Conservation (phyloP, 2,329 filamentous ascomycete genomes). For the Ophiosphaerella korrae region DNA sequence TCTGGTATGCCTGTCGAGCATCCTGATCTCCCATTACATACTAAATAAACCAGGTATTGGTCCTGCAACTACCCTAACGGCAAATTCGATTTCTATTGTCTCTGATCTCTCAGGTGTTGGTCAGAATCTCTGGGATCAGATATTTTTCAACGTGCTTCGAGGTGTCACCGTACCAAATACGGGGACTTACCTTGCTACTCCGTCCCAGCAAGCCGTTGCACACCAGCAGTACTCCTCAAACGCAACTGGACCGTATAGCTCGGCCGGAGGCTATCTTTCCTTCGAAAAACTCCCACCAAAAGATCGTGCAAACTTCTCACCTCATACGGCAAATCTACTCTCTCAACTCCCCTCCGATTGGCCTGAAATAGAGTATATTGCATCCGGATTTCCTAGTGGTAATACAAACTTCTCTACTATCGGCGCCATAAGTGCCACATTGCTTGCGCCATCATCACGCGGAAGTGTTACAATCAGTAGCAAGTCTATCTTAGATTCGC, state of each 20-base stretch:
- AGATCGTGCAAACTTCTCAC: slow-evolving; percentile 12
- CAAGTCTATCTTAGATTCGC: slow-evolving; percentile 30
- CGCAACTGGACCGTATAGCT: slow-evolving; percentile 18
- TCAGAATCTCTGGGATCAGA: slow-evolving; percentile 32
- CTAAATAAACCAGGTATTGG: slow-evolving; percentile 43
- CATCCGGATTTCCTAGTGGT: background rate
- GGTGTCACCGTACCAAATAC: slow-evolving; percentile 23
- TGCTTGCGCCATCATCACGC: slow-evolving; percentile 23
- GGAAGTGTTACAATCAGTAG: slow-evolving; percentile 41
- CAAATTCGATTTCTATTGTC: slow-evolving; percentile 23
- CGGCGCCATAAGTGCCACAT: background rate
- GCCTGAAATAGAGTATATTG: slow-evolving; percentile 37
- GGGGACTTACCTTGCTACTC: slow-evolving; percentile 22
- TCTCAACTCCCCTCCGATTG: slow-evolving; percentile 22
- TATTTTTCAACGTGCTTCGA: slow-evolving; percentile 25
- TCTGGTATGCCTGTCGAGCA: slow-evolving; percentile 23
- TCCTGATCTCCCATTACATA: background rate
- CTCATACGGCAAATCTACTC: slow-evolving; percentile 10
- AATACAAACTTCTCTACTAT: background rate
- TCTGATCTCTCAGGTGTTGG: slow-evolving; percentile 33
- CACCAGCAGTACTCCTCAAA: slow-evolving; percentile 12
- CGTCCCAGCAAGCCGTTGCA: slow-evolving; percentile 14
- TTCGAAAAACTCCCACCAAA: slow-evolving; percentile 29
- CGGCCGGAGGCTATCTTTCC: slow-evolving; percentile 25
- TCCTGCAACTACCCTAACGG: slow-evolving; percentile 14